A percentile compares a stretch with the other conserved stretches of the same genome.
Evolutionary conservation across 805 yeast species (phyloP).

Genomic region (Metschnikowia chrysomelidarum): DNA sequence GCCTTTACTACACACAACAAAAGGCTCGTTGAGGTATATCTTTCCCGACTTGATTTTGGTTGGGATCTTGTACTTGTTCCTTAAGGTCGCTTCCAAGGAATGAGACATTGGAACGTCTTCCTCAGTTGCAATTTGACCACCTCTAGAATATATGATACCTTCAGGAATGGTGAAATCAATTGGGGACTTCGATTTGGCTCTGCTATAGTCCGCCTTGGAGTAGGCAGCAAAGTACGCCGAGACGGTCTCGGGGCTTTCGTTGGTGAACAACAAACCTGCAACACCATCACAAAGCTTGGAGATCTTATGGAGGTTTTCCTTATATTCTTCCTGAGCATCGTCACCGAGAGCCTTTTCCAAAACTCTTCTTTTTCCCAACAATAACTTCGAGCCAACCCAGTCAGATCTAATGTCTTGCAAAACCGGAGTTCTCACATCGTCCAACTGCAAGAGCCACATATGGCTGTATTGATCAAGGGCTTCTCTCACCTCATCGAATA

Average conservation of each 20-base stretch:
- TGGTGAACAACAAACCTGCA: slow-evolving; percentile 84
- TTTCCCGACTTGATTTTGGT: slow-evolving; percentile 89
- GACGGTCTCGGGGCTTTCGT: slow-evolving; percentile 89
- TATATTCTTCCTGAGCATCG: slow-evolving; percentile 84
- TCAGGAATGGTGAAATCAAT: slow-evolving; percentile 81
- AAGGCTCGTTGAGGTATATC: slow-evolving; percentile 71
- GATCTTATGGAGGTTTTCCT: slow-evolving; percentile 74
- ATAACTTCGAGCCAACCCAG: slow-evolving; percentile 87
- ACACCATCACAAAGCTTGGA: slow-evolving; percentile 68
- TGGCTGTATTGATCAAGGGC: slow-evolving; percentile 74
- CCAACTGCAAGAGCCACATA: slow-evolving; percentile 82
- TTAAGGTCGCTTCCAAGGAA: slow-evolving; percentile 88
- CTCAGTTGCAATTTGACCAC: slow-evolving; percentile 84
- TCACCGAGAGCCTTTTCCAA: slow-evolving; percentile 91
- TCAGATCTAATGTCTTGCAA: slow-evolving; percentile 89
- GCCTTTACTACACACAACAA: slow-evolving; percentile 76
- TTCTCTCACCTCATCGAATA: slow-evolving; percentile 86
- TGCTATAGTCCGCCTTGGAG: slow-evolving; percentile 76
- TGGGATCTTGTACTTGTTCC: slow-evolving; percentile 88
- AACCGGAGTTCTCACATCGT: slow-evolving; percentile 94
- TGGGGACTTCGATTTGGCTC: slow-evolving; percentile 86
- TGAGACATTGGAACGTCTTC: slow-evolving; percentile 98
- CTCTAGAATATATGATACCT: slow-evolving; percentile 91
- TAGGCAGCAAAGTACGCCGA: slow-evolving; percentile 79
- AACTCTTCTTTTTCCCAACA: slow-evolving; percentile 91